phyloP scores from a whole-genome alignment of 139 green algal species.

The Chlorella ohadii region DNA sequence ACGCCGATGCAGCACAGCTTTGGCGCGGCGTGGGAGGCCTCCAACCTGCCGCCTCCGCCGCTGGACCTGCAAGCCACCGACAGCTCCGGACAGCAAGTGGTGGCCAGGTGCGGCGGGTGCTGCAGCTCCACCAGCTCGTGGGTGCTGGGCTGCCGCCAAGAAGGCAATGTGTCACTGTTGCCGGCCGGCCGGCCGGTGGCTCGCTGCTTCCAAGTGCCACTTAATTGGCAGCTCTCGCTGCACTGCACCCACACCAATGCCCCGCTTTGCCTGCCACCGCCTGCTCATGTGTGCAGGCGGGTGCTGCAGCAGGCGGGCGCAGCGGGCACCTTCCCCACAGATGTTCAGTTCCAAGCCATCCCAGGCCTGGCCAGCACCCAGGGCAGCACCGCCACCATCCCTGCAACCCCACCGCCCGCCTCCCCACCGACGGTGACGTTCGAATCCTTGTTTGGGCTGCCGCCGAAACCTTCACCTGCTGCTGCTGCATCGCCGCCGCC shows the following conservation, averaged over 20 bases:
- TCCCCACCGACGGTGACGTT: no score
- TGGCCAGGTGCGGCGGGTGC: constrained; percentile 2
- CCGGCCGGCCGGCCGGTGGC: no score
- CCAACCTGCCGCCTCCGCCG: constrained; percentile 30
- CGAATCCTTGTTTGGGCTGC: no score
- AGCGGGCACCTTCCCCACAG: constrained; percentile 8
- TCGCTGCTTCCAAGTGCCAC: no score
- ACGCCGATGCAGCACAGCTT: constrained; percentile 33
- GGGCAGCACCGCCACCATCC: neutral
- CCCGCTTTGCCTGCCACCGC: no score
- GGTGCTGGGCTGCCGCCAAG: no score
- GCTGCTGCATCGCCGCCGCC: no score
- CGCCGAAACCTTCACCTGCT: no score
- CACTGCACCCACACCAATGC: no score
- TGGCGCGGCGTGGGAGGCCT: constrained; percentile 45
- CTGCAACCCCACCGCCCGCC: neutral
- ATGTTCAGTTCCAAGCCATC: constrained; percentile 17
- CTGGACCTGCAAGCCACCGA: constrained; percentile 41
- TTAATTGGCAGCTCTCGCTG: no score
- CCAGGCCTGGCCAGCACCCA: neutral
- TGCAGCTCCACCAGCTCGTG: no score
- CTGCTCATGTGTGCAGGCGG: neutral
- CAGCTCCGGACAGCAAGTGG: constrained; percentile 7
- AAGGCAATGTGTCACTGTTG: no score
- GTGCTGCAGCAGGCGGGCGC: constrained; percentile 7